Evolutionary conservation across 768 basidiomycete genomes (phyloP).

Genomic region (Suillus alpinus): DNA sequence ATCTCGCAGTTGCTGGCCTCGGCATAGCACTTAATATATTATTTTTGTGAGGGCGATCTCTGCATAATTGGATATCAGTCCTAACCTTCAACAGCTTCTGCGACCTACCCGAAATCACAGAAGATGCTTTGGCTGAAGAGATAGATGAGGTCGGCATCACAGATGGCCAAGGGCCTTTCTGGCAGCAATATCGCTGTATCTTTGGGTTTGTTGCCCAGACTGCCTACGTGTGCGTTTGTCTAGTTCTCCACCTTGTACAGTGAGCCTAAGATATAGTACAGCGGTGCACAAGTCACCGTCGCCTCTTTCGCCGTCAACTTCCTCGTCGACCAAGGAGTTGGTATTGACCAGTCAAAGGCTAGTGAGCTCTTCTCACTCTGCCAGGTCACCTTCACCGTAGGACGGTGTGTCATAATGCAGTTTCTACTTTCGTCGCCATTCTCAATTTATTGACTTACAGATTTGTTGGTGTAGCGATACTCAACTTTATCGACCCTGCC

Average conservation of each 20-base stretch:
- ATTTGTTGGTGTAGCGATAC: conserved; percentile 58
- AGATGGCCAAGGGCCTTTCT: conserved; percentile 52
- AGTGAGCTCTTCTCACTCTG: conserved; percentile 70
- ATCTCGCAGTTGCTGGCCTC: conserved; percentile 62
- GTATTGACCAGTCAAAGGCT: conserved; percentile 48
- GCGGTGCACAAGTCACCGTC: conserved; percentile 65
- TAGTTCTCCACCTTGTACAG: neutral
- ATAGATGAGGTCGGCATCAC: conserved; percentile 40
- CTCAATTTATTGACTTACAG: conserved; percentile 26
- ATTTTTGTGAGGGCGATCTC: conserved; percentile 49
- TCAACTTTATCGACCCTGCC: conserved; percentile 66
- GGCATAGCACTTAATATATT: conserved; percentile 59
- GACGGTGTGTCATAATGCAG: conserved; percentile 38
- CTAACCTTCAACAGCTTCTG: conserved; percentile 48
- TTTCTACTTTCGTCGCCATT: neutral
- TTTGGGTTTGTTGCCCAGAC: conserved; percentile 76
- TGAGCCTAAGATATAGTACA: conserved; percentile 14
- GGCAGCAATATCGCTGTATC: conserved; percentile 66
- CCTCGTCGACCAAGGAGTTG: conserved; percentile 59
- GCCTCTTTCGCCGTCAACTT: conserved; percentile 71
- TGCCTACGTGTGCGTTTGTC: conserved; percentile 49
- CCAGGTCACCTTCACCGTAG: conserved; percentile 65
- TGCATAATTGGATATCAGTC: neutral
- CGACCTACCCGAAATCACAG: conserved; percentile 66
- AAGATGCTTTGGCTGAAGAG: conserved; percentile 57